phyloP scores from a whole-genome alignment of 768 basidiomycete genomes.

The Mycena metata region DNA sequence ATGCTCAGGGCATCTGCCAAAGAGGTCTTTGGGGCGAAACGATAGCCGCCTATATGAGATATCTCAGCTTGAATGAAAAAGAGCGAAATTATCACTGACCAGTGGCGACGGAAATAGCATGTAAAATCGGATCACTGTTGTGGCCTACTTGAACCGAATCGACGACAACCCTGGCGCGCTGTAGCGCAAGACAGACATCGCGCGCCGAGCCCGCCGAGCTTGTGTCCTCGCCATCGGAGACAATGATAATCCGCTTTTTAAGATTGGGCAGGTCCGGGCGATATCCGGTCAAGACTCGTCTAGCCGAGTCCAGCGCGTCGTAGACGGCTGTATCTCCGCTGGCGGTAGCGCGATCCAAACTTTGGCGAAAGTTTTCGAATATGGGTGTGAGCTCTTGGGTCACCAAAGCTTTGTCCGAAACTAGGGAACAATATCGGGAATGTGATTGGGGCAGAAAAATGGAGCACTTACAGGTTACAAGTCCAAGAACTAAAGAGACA shows the following conservation, averaged over 20 bases:
- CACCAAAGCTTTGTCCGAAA: slow-evolving; percentile 39
- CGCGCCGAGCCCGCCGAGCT: slow-evolving; percentile 31
- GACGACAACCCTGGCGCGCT: slow-evolving; percentile 40
- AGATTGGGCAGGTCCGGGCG: slow-evolving; percentile 43
- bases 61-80: background rate
- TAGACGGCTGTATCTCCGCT: slow-evolving; percentile 45
- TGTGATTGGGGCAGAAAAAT: too few species aligned
- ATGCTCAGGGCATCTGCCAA: slow-evolving; percentile 47
- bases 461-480: slow-evolving; percentile 43
- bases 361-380: slow-evolving; percentile 45
- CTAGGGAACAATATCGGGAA: slow-evolving; percentile 21
- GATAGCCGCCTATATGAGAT: slow-evolving; percentile 44
- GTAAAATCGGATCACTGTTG: slow-evolving; percentile 35
- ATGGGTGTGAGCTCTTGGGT: slow-evolving; percentile 44
- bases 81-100: slow-evolving; percentile 26
- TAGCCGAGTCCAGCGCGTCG: slow-evolving; percentile 45
- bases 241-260: slow-evolving; percentile 45
- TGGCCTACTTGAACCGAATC: slow-evolving; percentile 48
- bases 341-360: slow-evolving; percentile 38
- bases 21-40: slow-evolving; percentile 45
- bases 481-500: slow-evolving; percentile 44
- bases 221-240: slow-evolving; percentile 48
- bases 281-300: slow-evolving; percentile 38
- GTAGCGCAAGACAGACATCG: slow-evolving; percentile 41
- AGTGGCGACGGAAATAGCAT: slow-evolving; percentile 46